Percentiles rank a stretch among this genome's conserved stretches.
phyloP scores from a whole-genome alignment of 2,329 filamentous ascomycete genomes.

The Rhexocercosporidium sp. region DNA sequence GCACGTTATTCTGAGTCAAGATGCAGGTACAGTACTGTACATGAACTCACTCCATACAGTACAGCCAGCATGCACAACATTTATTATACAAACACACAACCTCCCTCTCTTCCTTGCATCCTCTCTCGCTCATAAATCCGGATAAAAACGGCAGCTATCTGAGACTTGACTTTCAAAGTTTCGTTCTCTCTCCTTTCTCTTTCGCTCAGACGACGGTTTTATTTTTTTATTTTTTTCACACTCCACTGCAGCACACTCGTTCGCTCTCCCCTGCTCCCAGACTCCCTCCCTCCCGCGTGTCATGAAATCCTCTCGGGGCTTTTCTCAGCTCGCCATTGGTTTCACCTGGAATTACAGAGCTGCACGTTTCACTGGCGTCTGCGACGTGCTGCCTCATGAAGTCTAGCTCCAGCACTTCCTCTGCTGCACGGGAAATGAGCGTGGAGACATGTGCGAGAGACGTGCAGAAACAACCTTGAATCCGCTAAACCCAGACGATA shows the following conservation, averaged over 20 bases:
- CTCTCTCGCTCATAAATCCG: not conserved
- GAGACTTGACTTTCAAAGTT: not conserved
- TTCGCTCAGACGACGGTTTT: not conserved
- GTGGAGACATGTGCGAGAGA: constrained; percentile 4
- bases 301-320: not conserved
- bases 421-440: constrained; percentile 26
- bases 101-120: not conserved
- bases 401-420: constrained; percentile 22
- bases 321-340: constrained; percentile 9
- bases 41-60: too few species aligned
- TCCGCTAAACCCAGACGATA: constrained; percentile 16
- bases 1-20: too few species aligned
- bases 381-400: constrained; percentile 14
- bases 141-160: not conserved
- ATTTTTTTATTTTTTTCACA: not conserved
- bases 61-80: not conserved
- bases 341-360: not conserved
- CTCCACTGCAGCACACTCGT: too few species aligned
- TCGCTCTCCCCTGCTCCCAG: constrained; percentile 9
- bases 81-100: not conserved
- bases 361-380: constrained; percentile 1
- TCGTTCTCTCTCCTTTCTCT: not conserved
- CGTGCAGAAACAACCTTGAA: constrained; percentile 25
- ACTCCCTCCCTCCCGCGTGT: constrained; percentile 8
- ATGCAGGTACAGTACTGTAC: not conserved